These are phyloP conservation scores for Fusarium circinatum DNA, from an alignment of 2,329 filamentous ascomycete genomes.

Conservation along the genomic window DNA sequence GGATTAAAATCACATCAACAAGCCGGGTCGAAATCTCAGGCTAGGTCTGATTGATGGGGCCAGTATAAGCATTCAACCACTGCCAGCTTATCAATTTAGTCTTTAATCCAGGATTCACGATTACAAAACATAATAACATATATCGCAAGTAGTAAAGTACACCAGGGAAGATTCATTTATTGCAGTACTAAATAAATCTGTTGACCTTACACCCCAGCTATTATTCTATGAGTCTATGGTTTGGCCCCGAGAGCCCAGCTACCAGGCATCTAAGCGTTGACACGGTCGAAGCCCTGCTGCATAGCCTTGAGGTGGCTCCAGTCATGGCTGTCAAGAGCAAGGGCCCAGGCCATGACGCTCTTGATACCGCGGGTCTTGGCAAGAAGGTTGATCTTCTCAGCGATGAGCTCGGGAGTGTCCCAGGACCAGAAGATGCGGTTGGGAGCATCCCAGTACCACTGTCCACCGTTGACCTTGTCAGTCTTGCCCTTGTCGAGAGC, in stretches of 20 bases:
- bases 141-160: neutral
- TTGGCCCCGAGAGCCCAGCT: neutral
- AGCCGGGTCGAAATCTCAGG: neutral
- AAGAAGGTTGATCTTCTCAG: constrained; percentile 60
- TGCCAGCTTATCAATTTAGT: too few species aligned
- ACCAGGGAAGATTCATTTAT: neutral
- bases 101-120: accelerated
- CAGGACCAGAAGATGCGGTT: constrained; percentile 64
- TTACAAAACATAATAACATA: accelerated
- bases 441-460: constrained; percentile 63
- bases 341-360: constrained; percentile 64
- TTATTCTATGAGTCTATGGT: neutral
- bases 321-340: constrained; percentile 60
- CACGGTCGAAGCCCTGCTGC: constrained; percentile 39
- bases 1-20: too few species aligned
- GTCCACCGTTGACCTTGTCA: constrained; percentile 60
- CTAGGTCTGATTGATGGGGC: too few species aligned
- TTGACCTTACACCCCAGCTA: neutral
- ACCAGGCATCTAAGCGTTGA: neutral
- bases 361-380: constrained; percentile 53
- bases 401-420: constrained; percentile 62
- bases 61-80: accelerated
- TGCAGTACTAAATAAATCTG: neutral
- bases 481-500: constrained; percentile 55
- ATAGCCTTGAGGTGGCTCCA: constrained; percentile 58